Conservation (phyloP, 1,284 basidiomycete species). For the Psilocybe mexicana region DNA sequence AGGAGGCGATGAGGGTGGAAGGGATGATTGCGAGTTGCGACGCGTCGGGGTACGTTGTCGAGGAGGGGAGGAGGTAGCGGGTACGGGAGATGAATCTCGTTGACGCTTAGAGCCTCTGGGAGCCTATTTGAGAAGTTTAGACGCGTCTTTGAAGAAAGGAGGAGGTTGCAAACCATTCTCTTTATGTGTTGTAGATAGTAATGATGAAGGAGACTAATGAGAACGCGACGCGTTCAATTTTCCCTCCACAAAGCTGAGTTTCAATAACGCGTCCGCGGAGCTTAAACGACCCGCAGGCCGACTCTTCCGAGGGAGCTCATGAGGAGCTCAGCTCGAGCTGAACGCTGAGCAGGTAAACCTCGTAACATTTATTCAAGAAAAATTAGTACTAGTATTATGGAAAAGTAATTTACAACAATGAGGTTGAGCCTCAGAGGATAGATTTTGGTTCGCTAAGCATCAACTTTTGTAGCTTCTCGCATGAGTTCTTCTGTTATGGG, state of each 20-base stretch:
- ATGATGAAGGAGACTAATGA: conserved; percentile 22
- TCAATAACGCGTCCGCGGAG: conserved; percentile 23
- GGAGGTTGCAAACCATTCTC: conserved; percentile 30
- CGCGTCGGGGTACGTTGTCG: conserved; percentile 48
- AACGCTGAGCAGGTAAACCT: no score
- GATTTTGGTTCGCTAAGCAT: background rate
- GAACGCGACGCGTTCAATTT: conserved; percentile 39
- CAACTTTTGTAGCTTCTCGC: conserved; percentile 5
- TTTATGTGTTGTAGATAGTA: conserved; percentile 11
- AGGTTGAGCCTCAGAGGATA: no score
- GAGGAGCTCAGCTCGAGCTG: no score
- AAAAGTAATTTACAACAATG: no score
- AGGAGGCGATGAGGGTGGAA: conserved; percentile 83
- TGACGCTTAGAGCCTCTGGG: conserved; percentile 60
- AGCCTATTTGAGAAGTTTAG: conserved; percentile 26
- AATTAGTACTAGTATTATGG: no score
- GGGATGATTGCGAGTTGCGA: conserved; percentile 64
- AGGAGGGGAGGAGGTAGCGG: conserved; percentile 49
- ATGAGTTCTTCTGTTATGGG: conserved; percentile 29
- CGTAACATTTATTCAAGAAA: background rate
- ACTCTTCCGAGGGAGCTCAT: background rate
- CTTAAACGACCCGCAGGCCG: conserved; percentile 3
- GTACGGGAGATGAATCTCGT: conserved; percentile 57
- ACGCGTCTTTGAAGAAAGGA: conserved; percentile 9
- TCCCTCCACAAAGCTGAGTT: conserved; percentile 29